These are phyloP conservation scores for Castanospermum australe DNA, from an alignment of 306 rosid species.

Conservation along the genomic window DNA sequence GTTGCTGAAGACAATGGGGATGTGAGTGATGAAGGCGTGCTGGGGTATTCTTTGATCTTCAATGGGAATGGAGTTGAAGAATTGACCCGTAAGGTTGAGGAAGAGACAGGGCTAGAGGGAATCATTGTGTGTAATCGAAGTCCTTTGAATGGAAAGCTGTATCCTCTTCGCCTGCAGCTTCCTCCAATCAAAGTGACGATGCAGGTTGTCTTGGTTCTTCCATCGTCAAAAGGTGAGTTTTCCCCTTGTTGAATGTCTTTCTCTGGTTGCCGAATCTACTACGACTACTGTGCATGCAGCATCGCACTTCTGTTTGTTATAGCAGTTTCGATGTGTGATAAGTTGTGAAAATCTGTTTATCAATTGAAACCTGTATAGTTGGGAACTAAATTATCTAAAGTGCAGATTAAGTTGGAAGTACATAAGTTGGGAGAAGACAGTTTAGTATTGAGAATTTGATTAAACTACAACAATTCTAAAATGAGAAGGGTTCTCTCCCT, in stretches of 20 bases:
- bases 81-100: constrained; percentile 67
- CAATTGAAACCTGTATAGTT: too few species aligned
- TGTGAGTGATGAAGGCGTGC: constrained; percentile 56
- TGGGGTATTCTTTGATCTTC: constrained; percentile 55
- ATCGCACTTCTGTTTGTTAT: not conserved
- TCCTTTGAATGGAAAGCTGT: constrained; percentile 76
- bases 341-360: too few species aligned
- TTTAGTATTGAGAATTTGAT: too few species aligned
- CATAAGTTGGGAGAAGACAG: too few species aligned
- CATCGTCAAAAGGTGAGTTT: constrained; percentile 59
- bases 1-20: constrained; percentile 82
- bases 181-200: constrained; percentile 86
- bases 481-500: too few species aligned
- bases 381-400: too few species aligned
- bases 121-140: constrained; percentile 69
- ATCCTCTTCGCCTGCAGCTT: constrained; percentile 90
- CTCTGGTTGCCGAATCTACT: not conserved
- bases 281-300: not conserved
- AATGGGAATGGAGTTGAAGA: constrained; percentile 84
- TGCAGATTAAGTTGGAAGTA: too few species aligned
- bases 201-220: constrained; percentile 69
- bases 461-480: too few species aligned
- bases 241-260: not conserved
- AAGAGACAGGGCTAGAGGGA: constrained; percentile 76
- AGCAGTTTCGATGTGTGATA: too few species aligned